Evolutionary conservation across 352 stramenopile genomes (phyloP), one percentile per base, ranked within the genome.

Genomic region (Elongisporangium senticosum): DNA sequence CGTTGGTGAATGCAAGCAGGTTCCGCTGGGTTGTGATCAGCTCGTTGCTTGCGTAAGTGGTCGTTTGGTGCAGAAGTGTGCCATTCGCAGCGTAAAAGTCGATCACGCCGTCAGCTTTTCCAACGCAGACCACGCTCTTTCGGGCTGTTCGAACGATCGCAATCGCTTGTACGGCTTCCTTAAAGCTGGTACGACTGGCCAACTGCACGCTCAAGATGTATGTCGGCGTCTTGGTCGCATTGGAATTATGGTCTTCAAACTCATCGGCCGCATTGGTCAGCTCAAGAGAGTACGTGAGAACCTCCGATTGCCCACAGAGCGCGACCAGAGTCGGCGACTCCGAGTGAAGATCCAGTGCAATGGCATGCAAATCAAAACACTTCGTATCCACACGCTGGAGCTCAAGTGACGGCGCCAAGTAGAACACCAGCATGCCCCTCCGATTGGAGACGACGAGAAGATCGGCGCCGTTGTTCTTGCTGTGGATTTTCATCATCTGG

Each of bases 71-170:
- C 4, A 89, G 55, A 26, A 62, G 56, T 4, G 75, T 80, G 14
- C 79, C 77, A 51, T 89, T 89, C 5, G 67, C 23, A 0, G 75
- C 60, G 21, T 79, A 62, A 24, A 87, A 66, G 3, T 61, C 4
- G n/a, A 78, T 21, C 8, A 53, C 13, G 4, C 66, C 66, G 21
- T 62, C 56, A 5, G 15, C 15, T 59, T 67, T 43, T 43, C 33
- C 33, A 0, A 43, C 11, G 11, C 33, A 43, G 13, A 43, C 33
- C 10, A 43, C 33, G 33, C 33, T 43, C 11, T 10, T 14, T 17
- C 33, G 33, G 17, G 33, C 15, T 1, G 33, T 43, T 2, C 10
- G 33, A 43, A 43, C 33, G 33, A 43, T 43, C 4, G 33, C 15
- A 43, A 43, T 43, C 8, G 33, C 33, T 43, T 4, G 33, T 17